Percentiles rank a stretch among this genome's conserved stretches.
These are phyloP conservation scores for Periconia sp. DNA, from an alignment of 2,329 filamentous ascomycete genomes.

Conservation along the genomic window DNA sequence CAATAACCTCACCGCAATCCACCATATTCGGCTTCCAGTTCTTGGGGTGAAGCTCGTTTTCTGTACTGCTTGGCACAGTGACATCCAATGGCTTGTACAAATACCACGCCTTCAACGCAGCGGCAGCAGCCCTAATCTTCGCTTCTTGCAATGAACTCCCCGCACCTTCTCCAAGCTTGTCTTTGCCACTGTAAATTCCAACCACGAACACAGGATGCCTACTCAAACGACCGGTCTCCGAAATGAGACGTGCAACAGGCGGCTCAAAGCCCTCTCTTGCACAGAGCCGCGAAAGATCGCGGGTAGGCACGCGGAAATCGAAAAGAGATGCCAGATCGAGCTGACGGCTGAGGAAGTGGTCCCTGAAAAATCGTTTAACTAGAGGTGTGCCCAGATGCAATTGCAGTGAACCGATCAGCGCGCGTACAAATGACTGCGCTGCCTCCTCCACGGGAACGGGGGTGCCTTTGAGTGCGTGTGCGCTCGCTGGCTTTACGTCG, in stretches of 20 bases:
- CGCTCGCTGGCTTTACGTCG: constrained; percentile 33
- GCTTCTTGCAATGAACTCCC: constrained; percentile 78
- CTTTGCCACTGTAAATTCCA: constrained; percentile 86
- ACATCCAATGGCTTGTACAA: constrained; percentile 76
- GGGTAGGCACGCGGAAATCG: constrained; percentile 78
- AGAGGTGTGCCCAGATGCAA: constrained; percentile 77
- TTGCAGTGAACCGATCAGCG: constrained; percentile 82
- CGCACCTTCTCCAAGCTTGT: constrained; percentile 90
- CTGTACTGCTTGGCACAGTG: constrained; percentile 54
- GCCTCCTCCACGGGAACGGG: constrained; percentile 57
- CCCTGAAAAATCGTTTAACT: constrained; percentile 79
- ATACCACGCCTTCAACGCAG: constrained; percentile 92
- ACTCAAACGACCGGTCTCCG: constrained; percentile 84
- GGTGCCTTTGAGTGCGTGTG: constrained; percentile 22
- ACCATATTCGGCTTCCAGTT: constrained; percentile 59
- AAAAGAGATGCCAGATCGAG: constrained; percentile 79
- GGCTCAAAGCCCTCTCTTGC: constrained; percentile 84
- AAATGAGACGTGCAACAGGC: constrained; percentile 83
- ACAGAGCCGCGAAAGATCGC: constrained; percentile 82
- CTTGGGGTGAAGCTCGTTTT: constrained; percentile 36
- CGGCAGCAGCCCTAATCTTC: constrained; percentile 76
- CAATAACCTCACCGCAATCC: constrained; percentile 60
- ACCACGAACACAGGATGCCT: constrained; percentile 90
- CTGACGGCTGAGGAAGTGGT: constrained; percentile 79
- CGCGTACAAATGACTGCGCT: constrained; percentile 75